phyloP scores from a whole-genome alignment of 2,329 filamentous ascomycete genomes.

The Talaromyces piceae region DNA sequence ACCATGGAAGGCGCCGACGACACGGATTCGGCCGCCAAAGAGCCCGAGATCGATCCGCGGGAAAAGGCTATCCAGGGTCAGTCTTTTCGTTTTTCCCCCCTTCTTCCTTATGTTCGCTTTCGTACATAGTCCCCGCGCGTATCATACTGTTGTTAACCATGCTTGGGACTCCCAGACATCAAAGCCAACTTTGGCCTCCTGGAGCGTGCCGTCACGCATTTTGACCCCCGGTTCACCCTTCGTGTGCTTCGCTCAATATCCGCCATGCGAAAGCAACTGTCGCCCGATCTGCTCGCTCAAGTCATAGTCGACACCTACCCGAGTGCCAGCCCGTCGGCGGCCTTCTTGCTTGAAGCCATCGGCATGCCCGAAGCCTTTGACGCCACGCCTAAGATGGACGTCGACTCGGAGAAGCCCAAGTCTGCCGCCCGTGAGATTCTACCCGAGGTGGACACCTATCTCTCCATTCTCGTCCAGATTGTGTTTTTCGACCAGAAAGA shows the following conservation, averaged over 20 bases:
- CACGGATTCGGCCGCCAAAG: slow-evolving; percentile 38
- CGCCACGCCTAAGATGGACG: slow-evolving; percentile 63
- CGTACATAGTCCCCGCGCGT: no score
- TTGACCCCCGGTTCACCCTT: slow-evolving; percentile 91
- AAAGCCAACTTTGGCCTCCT: slow-evolving; percentile 88
- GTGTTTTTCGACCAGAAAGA: slow-evolving; percentile 80
- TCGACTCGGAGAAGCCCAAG: slow-evolving; percentile 63
- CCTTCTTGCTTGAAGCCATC: slow-evolving; percentile 63
- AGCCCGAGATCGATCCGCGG: slow-evolving; percentile 37
- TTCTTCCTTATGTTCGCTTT: neutral
- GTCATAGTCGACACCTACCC: slow-evolving; percentile 76
- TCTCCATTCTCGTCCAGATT: slow-evolving; percentile 80
- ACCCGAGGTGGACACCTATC: slow-evolving; percentile 81
- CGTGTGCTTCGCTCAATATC: slow-evolving; percentile 92
- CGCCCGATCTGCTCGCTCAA: slow-evolving; percentile 70
- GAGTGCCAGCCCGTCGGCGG: slow-evolving; percentile 57
- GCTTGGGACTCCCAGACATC: slow-evolving; percentile 60
- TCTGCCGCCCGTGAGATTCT: slow-evolving; percentile 63
- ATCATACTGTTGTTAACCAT: slow-evolving; percentile 3
- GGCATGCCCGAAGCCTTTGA: slow-evolving; percentile 60
- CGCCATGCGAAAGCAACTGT: slow-evolving; percentile 84
- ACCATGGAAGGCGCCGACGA: slow-evolving; percentile 55
- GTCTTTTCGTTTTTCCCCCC: slow-evolving; percentile 11
- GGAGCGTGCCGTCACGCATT: slow-evolving; percentile 83
- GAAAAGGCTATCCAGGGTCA: slow-evolving; percentile 45